These are phyloP conservation scores for Schizophyllum amplum DNA, from an alignment of 1,284 basidiomycete genomes.

Conservation along the genomic window DNA sequence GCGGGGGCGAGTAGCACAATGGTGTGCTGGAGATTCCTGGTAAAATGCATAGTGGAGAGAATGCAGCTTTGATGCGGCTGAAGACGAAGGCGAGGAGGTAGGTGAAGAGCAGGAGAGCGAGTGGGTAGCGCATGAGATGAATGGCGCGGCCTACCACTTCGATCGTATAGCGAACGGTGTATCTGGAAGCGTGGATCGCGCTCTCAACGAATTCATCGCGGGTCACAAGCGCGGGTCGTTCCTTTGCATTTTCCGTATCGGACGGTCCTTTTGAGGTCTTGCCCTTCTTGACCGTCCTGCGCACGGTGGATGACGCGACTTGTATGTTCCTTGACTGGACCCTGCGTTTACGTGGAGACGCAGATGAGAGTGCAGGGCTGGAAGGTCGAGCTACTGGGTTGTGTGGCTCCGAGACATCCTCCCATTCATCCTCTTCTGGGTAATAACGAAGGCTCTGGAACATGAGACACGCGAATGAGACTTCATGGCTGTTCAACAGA, in stretches of 20 bases:
- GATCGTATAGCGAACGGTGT: conserved; percentile 26
- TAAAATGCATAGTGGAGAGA: conserved; percentile 51
- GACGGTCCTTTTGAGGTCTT: background rate
- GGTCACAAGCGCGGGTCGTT: background rate
- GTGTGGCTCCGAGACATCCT: background rate
- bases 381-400: background rate
- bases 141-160: conserved; percentile 40
- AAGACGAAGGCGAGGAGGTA: conserved; percentile 40
- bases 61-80: conserved; percentile 30
- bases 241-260: background rate
- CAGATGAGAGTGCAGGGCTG: background rate
- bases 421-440: background rate
- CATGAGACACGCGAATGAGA: background rate
- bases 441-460: background rate
- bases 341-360: background rate
- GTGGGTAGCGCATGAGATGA: conserved; percentile 42
- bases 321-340: background rate
- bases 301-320: background rate
- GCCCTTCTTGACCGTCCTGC: background rate
- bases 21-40: conserved; percentile 44
- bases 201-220: background rate
- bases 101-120: conserved; percentile 45
- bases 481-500: background rate
- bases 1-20: conserved; percentile 28
- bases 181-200: background rate